Conservation (phyloP, 768 basidiomycete species). For the Xerocomus potaroensis region DNA sequence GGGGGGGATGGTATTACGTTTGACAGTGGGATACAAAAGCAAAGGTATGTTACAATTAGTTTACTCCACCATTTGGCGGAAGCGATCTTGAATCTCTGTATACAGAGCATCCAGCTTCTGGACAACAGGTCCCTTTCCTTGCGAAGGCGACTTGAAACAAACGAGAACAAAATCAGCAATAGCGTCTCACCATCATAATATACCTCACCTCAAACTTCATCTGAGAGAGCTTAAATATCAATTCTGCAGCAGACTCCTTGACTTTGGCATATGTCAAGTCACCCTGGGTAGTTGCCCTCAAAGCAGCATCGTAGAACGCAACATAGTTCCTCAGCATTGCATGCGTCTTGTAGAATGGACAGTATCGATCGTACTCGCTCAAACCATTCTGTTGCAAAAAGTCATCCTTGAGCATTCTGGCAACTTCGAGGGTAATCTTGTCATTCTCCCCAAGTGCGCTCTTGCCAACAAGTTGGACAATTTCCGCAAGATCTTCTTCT, state of each 20-base stretch:
- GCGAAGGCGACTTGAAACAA: conserved; percentile 71
- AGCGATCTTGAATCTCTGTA: conserved; percentile 87
- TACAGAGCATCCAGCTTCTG: conserved; percentile 78
- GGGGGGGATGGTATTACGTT: conserved; percentile 20
- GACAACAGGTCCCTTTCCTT: conserved; percentile 81
- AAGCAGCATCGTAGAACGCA: conserved; percentile 87
- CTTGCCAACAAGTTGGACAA: conserved; percentile 99
- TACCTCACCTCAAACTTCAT: conserved; percentile 93
- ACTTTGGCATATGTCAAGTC: conserved; percentile 84
- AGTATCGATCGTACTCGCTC: conserved; percentile 95
- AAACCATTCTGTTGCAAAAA: conserved; percentile 99
- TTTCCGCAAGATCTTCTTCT: conserved; percentile 97
- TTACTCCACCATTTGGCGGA: conserved; percentile 81
- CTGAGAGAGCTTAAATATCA: conserved; percentile 97
- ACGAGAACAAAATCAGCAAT: conserved; percentile 6
- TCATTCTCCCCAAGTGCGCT: conserved; percentile 94
- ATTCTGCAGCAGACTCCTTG: conserved; percentile 78
- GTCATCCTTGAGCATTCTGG: conserved; percentile 95
- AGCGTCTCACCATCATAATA: neutral
- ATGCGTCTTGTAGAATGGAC: conserved; percentile 98
- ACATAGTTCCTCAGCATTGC: conserved; percentile 96
- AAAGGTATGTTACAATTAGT: conserved; percentile 7
- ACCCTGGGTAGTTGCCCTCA: conserved; percentile 77
- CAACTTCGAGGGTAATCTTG: conserved; percentile 97
- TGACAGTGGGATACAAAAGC: conserved; percentile 20